Conservation (phyloP, 2,329 filamentous ascomycete species). For the Arthroderma sp. region DNA sequence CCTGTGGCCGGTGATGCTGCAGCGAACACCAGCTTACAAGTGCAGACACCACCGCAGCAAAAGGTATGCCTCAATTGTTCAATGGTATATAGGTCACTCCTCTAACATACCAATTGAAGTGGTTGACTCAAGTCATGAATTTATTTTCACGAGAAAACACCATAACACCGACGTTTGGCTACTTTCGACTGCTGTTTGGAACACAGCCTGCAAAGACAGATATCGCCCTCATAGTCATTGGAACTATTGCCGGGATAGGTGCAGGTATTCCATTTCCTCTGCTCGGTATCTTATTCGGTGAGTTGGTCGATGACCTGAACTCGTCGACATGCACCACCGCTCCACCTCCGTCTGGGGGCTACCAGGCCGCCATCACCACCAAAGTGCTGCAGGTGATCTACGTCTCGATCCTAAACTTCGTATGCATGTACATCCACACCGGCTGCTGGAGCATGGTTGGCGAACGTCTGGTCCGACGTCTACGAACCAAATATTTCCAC, state of each 20-base stretch:
- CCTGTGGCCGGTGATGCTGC: not conserved
- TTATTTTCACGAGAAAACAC: slow-evolving; percentile 2
- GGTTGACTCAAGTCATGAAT: not conserved
- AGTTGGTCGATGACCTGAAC: slow-evolving; percentile 31
- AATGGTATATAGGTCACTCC: not conserved
- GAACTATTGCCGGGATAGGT: slow-evolving; percentile 24
- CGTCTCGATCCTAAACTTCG: slow-evolving; percentile 51
- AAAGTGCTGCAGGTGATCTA: slow-evolving; percentile 53
- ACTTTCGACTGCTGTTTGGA: slow-evolving; percentile 9
- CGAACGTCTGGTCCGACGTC: slow-evolving; percentile 50
- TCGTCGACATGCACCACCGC: slow-evolving; percentile 10
- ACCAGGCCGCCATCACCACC: slow-evolving; percentile 38
- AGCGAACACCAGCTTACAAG: not conserved
- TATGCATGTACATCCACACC: slow-evolving; percentile 52
- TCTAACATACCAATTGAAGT: not conserved
- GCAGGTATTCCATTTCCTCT: slow-evolving; percentile 30
- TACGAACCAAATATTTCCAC: slow-evolving; percentile 50
- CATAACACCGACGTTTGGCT: slow-evolving; percentile 6
- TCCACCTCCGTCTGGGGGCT: not conserved
- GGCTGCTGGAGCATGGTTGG: slow-evolving; percentile 53
- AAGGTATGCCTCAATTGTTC: not conserved
- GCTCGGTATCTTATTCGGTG: slow-evolving; percentile 30
- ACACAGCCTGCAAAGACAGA: slow-evolving; percentile 15
- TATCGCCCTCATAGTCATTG: slow-evolving; percentile 20
- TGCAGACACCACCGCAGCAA: not conserved